These are phyloP conservation scores for Zoysia matrella DNA, from an alignment of 202 grass and related monocot species.

Conservation along the genomic window DNA sequence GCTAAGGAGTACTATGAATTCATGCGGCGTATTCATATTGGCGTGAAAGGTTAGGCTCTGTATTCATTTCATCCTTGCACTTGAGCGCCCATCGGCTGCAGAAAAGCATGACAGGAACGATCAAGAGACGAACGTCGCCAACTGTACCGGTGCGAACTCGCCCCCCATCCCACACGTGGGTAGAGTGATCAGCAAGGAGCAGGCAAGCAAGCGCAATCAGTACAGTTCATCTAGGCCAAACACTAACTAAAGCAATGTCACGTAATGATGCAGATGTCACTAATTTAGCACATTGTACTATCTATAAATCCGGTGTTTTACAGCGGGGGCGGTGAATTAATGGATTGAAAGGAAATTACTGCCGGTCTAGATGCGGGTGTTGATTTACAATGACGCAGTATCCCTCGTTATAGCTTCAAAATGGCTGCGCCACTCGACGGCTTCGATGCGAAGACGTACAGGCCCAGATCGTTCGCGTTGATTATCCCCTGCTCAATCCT, in stretches of 20 bases:
- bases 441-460: conserved; percentile 90
- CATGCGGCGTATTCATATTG: no score
- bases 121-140: no score
- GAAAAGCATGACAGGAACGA: no score
- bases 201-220: not conserved
- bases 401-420: conserved; percentile 61
- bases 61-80: no score
- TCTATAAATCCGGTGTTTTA: not conserved
- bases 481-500: conserved; percentile 79
- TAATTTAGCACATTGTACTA: not conserved
- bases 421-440: conserved; percentile 96
- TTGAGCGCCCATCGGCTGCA: no score
- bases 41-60: no score
- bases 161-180: no score
- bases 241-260: not conserved
- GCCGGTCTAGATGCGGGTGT: not conserved
- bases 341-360: not conserved
- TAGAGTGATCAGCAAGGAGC: no score
- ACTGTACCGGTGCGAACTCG: no score
- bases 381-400: conserved; percentile 39
- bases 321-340: not conserved
- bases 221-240: not conserved
- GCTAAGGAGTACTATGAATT: no score
- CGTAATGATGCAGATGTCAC: not conserved
- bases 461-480: conserved; percentile 63